phyloP scores from a whole-genome alignment of 169 alveolate genomes.

The Amoebophrya sp. region DNA sequence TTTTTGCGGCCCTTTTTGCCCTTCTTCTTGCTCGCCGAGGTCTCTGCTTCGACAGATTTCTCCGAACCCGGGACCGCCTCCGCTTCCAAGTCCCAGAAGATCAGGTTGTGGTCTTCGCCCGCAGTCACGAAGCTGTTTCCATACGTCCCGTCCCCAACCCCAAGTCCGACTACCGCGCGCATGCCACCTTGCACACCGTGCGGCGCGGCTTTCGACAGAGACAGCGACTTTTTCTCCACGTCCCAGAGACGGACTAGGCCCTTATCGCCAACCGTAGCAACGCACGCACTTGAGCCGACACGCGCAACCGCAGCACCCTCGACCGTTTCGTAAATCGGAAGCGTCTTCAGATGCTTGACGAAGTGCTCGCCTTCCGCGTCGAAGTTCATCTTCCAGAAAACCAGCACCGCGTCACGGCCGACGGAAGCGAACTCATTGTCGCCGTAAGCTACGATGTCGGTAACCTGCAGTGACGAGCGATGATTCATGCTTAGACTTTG shows the following conservation, averaged over 20 bases:
- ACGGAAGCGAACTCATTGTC: not conserved
- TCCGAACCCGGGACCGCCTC: too few species aligned
- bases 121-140: not conserved
- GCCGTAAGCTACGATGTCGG: not conserved
- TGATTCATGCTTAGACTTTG: too few species aligned
- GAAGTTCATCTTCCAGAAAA: not conserved
- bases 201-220: not conserved
- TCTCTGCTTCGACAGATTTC: too few species aligned
- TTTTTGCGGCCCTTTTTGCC: too few species aligned
- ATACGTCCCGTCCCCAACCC: too few species aligned
- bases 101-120: not conserved
- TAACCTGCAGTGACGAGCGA: not conserved
- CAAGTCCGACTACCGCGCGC: not conserved
- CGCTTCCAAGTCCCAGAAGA: not conserved
- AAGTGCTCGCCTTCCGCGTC: not conserved
- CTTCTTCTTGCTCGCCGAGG: too few species aligned
- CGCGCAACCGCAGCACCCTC: too few species aligned
- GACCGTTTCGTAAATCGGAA: not conserved
- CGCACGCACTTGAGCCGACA: too few species aligned
- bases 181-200: not conserved
- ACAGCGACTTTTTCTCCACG: not conserved
- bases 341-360: not conserved
- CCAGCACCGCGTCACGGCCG: not conserved
- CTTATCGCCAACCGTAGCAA: not conserved
- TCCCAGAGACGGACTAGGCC: not conserved